phyloP scores from a whole-genome alignment of 345 rosid genomes.

The Pelargonium nanum region DNA sequence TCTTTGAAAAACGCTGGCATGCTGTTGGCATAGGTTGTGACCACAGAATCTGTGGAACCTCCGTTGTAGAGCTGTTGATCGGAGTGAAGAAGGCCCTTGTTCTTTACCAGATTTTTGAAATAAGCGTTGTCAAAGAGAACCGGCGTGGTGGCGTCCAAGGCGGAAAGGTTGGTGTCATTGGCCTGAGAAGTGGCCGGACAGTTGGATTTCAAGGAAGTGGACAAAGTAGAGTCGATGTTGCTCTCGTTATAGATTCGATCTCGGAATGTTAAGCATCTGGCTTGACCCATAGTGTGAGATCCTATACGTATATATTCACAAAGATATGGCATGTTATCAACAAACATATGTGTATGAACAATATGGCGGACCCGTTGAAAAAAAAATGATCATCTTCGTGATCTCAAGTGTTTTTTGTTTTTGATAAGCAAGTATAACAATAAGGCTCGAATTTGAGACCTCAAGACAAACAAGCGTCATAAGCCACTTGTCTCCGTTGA shows the following conservation, averaged over 20 bases:
- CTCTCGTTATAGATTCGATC: conserved; percentile 23
- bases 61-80: conserved; percentile 33
- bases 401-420: no score
- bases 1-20: conserved; percentile 19
- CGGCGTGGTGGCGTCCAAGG: conserved; percentile 16
- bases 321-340: background rate
- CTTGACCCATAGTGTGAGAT: conserved; percentile 28
- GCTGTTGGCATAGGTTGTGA: conserved; percentile 15
- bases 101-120: conserved; percentile 20
- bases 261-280: conserved; percentile 20
- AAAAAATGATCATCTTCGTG: no score
- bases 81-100: conserved; percentile 31
- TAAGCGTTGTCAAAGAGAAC: conserved; percentile 20
- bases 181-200: conserved; percentile 23
- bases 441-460: no score
- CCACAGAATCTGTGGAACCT: conserved; percentile 15
- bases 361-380: no score
- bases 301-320: conserved; percentile 7
- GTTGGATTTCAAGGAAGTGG: conserved; percentile 3
- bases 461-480: no score
- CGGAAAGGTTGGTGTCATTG: conserved; percentile 11
- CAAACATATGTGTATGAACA: no score
- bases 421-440: no score
- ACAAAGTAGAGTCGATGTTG: conserved; percentile 18
- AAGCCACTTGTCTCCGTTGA: no score